Evolutionary conservation across 2,329 filamentous ascomycete species (phyloP), one percentile per base, ranked within the genome.

Genomic region (Penicillium sp.): DNA sequence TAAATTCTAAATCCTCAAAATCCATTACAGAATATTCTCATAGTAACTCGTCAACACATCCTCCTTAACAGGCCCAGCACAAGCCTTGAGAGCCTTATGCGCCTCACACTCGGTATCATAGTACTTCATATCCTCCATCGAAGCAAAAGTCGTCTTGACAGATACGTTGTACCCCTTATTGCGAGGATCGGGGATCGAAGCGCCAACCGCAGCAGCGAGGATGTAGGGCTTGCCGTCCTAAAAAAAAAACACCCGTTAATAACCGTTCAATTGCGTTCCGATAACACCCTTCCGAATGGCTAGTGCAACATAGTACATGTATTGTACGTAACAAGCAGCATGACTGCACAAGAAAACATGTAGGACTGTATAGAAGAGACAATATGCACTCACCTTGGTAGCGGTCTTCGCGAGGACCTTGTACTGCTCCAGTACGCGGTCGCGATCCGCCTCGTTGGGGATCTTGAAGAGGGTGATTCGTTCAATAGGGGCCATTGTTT

Each of bases 141-240:
- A 85, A 44, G 81, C 80, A 67, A 90, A 90, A 45, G 83, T 81
- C 39, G 82, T 85, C 69, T 85, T 82, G 47, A 82, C 82, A 16
- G 84, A 79, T 51, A 90, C 66, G 8, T 85, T 89, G 76, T 81
- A 89, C 42, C 87, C 88, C 70, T 87, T 82, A 62, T 79, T 80
- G 31, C 86, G 83, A 18, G 81, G 76, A 64, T 89, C 85, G 9
- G 81, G 77, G 59, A 83, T 74, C 9, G 82, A 79, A 22, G 76
- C 71, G 32, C 82, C 82, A 14, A 82, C 85, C n/a, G 72, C 76
- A 61, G 84, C 76, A 55, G 79, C 78, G 43, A 85, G 72, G 61
- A 91, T 88, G 71, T 90, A 91, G 1, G 85, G 85, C 69, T 88
- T 85, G 59, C 86, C 87, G 65, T 89, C 82, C 88, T 90, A 53